Conservation (phyloP, 2,329 filamentous ascomycete species). For the Beauveria sp. region DNA sequence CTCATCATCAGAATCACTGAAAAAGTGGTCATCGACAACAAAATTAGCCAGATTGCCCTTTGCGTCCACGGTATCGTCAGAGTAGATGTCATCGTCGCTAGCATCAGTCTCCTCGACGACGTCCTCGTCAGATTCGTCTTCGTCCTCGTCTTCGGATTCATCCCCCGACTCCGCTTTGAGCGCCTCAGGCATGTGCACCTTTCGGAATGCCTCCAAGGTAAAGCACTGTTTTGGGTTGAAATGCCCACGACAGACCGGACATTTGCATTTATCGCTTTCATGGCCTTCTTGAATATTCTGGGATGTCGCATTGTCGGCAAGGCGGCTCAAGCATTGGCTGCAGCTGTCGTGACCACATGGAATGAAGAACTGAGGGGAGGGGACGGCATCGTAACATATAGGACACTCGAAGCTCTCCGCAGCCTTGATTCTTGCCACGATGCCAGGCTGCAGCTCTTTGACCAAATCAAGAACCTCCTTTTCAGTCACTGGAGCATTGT, state of each 20-base stretch:
- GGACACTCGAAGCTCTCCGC: slow-evolving; percentile 66
- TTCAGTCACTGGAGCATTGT: slow-evolving; percentile 30
- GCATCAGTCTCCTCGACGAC: slow-evolving; percentile 14
- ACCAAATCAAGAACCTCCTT: slow-evolving; percentile 55
- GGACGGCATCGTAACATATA: slow-evolving; percentile 69
- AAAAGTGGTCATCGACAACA: slow-evolving; percentile 24
- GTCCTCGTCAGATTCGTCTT: slow-evolving; percentile 19
- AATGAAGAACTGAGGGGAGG: slow-evolving; percentile 69
- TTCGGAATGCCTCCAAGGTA: slow-evolving; percentile 65
- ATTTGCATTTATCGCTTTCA: slow-evolving; percentile 52
- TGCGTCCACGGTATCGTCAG: slow-evolving; percentile 22
- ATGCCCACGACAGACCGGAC: slow-evolving; percentile 65
- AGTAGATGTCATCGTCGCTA: slow-evolving; percentile 21
- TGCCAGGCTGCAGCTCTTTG: slow-evolving; percentile 47
- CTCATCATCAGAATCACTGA: slow-evolving; percentile 25
- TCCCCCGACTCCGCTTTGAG: slow-evolving; percentile 30
- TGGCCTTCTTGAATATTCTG: slow-evolving; percentile 51
- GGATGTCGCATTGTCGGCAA: slow-evolving; percentile 53
- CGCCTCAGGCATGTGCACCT: slow-evolving; percentile 57
- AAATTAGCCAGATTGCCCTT: slow-evolving; percentile 30
- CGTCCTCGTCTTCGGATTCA: slow-evolving; percentile 22
- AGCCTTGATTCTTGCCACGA: slow-evolving; percentile 57
- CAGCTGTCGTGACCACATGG: slow-evolving; percentile 81
- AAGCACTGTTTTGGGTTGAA: slow-evolving; percentile 65
- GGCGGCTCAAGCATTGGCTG: slow-evolving; percentile 63